Evolutionary conservation across 2,329 filamentous ascomycete genomes (phyloP), one percentile per base, ranked within the genome.

Genomic region (Alternaria brassicae): DNA sequence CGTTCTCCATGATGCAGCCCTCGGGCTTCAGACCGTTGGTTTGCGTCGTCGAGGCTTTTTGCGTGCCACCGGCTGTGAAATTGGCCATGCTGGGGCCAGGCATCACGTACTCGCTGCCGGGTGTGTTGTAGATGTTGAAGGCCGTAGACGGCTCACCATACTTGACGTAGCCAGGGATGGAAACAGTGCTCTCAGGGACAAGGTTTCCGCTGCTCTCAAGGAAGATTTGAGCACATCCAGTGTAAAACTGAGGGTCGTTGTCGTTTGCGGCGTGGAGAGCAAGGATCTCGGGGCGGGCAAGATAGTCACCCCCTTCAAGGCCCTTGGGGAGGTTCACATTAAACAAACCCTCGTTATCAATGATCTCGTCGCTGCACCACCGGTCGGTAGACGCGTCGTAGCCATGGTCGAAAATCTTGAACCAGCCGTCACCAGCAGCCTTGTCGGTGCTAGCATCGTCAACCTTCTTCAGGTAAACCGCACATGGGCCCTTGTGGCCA

Each of bases 321-420:
- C 84, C 85, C 1, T 78, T 69, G 7, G 90, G 89, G 3, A 92
- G 80, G 19, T 82, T 78, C 58, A 91, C 83, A 4, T 85, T 87
- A 12, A 92, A 78, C 17, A 87, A 81, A 13, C 89, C 89, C 21
- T 87, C 82, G 76, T 87, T 87, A 53, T 79, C 81, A 58, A 89
- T 89, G 58, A 93, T 81, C 60, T 86, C 86, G 71, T 91, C 86
- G 3, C 88, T 89, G 77, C 90, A 92, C 89, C 90, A 93, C 72
- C 86, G 80, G 27, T 80, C 74, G 2, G 81, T 80, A 5, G 73
- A 66, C 5, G 78, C 73, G 67, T 90, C 82, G 77, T 90, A 91
- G 44, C 88, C 89, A 51, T 89, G 83, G 58, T 91, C 85, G 81
- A 84, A 91, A 72, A 93, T 85, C 82, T 92, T 92, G 83, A 93